phyloP scores from a whole-genome alignment of 805 yeast genomes.

The Cyberlindnera misumaiensis region DNA sequence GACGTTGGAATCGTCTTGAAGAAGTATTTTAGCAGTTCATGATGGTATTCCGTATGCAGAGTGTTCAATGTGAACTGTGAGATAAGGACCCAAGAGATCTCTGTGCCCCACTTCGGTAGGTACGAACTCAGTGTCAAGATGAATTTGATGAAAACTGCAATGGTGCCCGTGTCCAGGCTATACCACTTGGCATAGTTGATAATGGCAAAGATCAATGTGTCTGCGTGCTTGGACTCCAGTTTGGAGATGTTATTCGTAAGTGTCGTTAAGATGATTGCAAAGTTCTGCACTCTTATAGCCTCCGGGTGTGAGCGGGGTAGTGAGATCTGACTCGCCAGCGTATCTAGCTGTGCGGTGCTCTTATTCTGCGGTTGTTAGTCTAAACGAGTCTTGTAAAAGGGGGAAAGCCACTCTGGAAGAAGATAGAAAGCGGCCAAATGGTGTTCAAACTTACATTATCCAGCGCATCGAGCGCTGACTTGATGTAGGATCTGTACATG shows the following conservation, averaged over 20 bases:
- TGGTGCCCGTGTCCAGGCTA: constrained; percentile 34
- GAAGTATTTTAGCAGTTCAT: constrained; percentile 57
- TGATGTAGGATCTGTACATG: constrained; percentile 40
- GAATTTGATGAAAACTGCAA: constrained; percentile 60
- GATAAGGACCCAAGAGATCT: constrained; percentile 66
- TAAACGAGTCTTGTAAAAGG: not conserved
- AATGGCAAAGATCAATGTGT: constrained; percentile 51
- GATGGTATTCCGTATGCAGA: constrained; percentile 42
- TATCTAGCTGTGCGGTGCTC: constrained; percentile 50
- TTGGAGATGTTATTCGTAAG: constrained; percentile 61
- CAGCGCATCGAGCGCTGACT: constrained; percentile 62
- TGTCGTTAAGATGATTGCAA: constrained; percentile 47
- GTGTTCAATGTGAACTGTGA: constrained; percentile 42
- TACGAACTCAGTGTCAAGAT: constrained; percentile 74
- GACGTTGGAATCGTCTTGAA: constrained; percentile 78
- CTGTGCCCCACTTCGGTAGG: constrained; percentile 84
- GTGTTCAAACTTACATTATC: constrained; percentile 41
- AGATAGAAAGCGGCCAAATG: constrained; percentile 3
- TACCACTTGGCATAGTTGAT: constrained; percentile 60
- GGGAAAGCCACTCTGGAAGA: not conserved
- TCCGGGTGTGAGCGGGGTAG: constrained; percentile 48
- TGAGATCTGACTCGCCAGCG: constrained; percentile 52
- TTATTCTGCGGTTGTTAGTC: constrained; percentile 20
- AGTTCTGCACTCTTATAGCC: constrained; percentile 44
- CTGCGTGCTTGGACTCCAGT: constrained; percentile 43